Evolutionary conservation across 1,139 yeast genomes (phyloP), one percentile per base, ranked within the genome.

Genomic region (Saccharomyces hybrid): DNA sequence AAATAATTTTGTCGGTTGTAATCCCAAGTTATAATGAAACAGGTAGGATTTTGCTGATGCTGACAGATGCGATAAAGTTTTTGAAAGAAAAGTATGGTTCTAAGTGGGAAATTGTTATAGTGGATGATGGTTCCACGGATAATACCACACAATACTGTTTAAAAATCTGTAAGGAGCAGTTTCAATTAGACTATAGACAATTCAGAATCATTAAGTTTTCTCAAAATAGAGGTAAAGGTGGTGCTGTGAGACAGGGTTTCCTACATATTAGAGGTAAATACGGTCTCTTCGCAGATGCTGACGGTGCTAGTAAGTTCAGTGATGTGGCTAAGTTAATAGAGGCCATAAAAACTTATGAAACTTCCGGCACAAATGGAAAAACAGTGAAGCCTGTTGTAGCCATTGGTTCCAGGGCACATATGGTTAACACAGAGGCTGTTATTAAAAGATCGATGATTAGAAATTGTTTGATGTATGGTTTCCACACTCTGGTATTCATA

Each of bases 351-450:
- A 55, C 32, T 51, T 27, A 63, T 1, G 63, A 62, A 38, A 16
- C 44, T 1, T 38, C 44, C 11, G 52, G 56, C 13, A 66, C 66
- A 9, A 56, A 60, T 38, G 48, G 51, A 1, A 52, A 48, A 3
- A 38, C 48, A 20, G 47, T 31, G 31, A 50, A 46, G 27, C 77
- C 88, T 0, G 84, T 81, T 0, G 77, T 93, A 32, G 91, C 96
- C 1, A 81, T 95, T 55, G 99, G 99, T 1, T 88, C 96, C 16
- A 80, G 99, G 51, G 96, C 98, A 1, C 98, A 93, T 67, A 89
- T 93, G 96, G 96, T 91, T 25, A 83, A 85, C 57, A 88, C 97
- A 0, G 97, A 91, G 60, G 97, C 97, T 0, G 99, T 93, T 53
- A 97, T 93, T 9, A 88, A 91, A 67, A 78, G 99, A 61, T 85